Base-by-base conservation (phyloP, 306 rosid species). In the Quercus aquifolioides region DNA sequence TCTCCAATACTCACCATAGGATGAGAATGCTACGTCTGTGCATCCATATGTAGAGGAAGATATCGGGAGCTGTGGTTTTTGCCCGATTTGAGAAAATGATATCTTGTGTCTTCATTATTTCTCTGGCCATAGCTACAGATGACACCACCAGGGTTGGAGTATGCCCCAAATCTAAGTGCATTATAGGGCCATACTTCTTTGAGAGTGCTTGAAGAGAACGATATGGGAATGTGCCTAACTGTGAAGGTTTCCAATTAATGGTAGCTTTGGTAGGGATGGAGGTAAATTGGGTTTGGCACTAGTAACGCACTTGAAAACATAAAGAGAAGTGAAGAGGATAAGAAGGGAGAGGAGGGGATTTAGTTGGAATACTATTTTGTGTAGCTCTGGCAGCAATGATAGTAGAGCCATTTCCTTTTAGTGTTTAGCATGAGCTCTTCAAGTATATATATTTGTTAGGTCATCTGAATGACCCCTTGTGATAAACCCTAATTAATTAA, bases 261-360 rank as follows among this genome's bases (percentile, higher is more conserved):
- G 88, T 6, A 88, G 73, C 30, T 68, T 78, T 19, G 88, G 79
- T 18, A 88, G 92, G 3, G 83, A 89, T 5, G 86, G 89, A 2
- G 87, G 87, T 1, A 78, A 8, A 19, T 84, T 82, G 6, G n/a
- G 4, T 35, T 65, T 74, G 33, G 25, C n/a, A n/a, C n/a, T n/a
- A n/a, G n/a, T n/a, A n/a, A n/a, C n/a, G n/a, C n/a, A n/a, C n/a
- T n/a, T n/a, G n/a, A n/a, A n/a, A n/a, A n/a, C 54, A 43, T 11
- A 51, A 31, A 41, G 3, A 71, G 1, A 1, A 35, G 25, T 31
- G 69, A 81, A 14, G 12, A 76, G 17, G 17, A 59, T 54, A 72
- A 68, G 55, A 67, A 49, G 26, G 8, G 74, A 30, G 5, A 25
- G 65, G 69, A 56, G 35, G 25, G 55, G 43, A 64, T 70, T 35